Percentiles rank a stretch among this genome's conserved stretches.
These are phyloP conservation scores for Apiotrichum laibachii DNA, from an alignment of 1,284 basidiomycete species.

Conservation along the genomic window DNA sequence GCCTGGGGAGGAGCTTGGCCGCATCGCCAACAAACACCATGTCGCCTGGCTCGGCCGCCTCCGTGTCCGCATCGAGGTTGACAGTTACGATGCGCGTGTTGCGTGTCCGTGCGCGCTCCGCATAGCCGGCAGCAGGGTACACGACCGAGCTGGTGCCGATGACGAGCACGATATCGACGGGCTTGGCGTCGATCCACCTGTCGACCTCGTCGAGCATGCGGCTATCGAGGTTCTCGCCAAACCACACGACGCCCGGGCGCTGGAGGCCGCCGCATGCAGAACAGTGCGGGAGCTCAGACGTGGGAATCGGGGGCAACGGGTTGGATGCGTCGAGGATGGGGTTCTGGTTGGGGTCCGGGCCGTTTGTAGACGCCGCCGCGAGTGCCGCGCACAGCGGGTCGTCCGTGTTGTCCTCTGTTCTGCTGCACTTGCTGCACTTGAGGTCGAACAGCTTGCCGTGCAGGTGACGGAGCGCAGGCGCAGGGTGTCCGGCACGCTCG, in stretches of 20 bases:
- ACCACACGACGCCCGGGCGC: slow-evolving; percentile 21
- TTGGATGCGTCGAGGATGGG: slow-evolving; percentile 9
- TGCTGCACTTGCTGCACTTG: slow-evolving; percentile 12
- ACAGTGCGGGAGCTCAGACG: slow-evolving; percentile 8
- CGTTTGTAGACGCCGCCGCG: slow-evolving; percentile 3
- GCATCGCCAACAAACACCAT: slow-evolving; percentile 17
- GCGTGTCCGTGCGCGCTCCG: slow-evolving; percentile 9
- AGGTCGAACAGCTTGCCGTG: slow-evolving; percentile 17
- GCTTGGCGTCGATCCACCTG: slow-evolving; percentile 10
- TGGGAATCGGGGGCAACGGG: neutral
- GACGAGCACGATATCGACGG: slow-evolving; percentile 17
- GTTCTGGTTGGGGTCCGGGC: neutral
- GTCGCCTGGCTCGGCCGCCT: slow-evolving; percentile 5
- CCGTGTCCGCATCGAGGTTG: slow-evolving; percentile 13
- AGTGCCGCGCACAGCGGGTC: slow-evolving; percentile 13
- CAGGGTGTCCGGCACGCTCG: slow-evolving; percentile 15
- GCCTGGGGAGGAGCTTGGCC: slow-evolving; percentile 7
- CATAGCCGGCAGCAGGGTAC: slow-evolving; percentile 16
- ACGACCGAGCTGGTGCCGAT: slow-evolving; percentile 16
- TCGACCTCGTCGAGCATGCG: slow-evolving; percentile 11
- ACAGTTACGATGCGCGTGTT: slow-evolving; percentile 11
- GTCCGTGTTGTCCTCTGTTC: neutral
- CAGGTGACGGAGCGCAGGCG: slow-evolving; percentile 8
- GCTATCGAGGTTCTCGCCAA: slow-evolving; percentile 17
- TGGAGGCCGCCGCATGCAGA: slow-evolving; percentile 8